These are phyloP conservation scores for Prunus campanulata DNA, from an alignment of 306 rosid species.

Conservation along the genomic window DNA sequence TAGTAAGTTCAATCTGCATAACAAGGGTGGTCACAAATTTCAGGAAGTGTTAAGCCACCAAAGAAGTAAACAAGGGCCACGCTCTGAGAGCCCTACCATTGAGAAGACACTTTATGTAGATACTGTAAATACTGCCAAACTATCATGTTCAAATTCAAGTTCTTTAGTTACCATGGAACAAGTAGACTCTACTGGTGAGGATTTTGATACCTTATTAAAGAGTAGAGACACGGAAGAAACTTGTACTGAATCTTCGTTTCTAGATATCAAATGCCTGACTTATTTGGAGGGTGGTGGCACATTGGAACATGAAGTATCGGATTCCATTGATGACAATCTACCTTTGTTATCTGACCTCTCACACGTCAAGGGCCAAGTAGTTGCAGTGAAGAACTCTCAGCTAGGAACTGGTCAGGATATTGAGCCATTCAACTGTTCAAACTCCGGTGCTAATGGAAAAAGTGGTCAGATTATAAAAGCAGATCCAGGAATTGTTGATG, in stretches of 20 bases:
- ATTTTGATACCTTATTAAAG: constrained; percentile 23
- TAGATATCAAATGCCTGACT: constrained; percentile 37
- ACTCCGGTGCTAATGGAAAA: constrained; percentile 26
- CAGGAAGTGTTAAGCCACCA: constrained; percentile 33
- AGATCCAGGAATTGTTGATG: constrained; percentile 23
- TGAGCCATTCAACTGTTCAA: constrained; percentile 30
- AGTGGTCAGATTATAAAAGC: constrained; percentile 35
- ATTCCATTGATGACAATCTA: constrained; percentile 29
- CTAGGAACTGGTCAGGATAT: constrained; percentile 24
- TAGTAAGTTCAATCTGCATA: constrained; percentile 31
- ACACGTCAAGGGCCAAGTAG: constrained; percentile 36
- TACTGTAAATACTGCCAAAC: constrained; percentile 43
- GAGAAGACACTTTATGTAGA: constrained; percentile 88
- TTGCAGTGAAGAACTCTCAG: constrained; percentile 23
- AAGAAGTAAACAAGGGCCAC: constrained; percentile 37
- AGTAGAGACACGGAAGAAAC: constrained; percentile 29
- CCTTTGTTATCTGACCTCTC: constrained; percentile 29
- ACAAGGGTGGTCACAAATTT: constrained; percentile 31
- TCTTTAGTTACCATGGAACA: constrained; percentile 32
- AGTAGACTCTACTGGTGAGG: constrained; percentile 24
- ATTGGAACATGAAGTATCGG: constrained; percentile 30
- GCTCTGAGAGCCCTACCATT: constrained; percentile 37
- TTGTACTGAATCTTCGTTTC: constrained; percentile 32
- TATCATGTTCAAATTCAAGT: constrained; percentile 32
- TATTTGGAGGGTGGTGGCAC: constrained; percentile 27